Percentiles rank a stretch among this genome's conserved stretches.
Evolutionary conservation across 2,329 filamentous ascomycete species (phyloP).

Genomic region (Aspergillus aculeatinus): DNA sequence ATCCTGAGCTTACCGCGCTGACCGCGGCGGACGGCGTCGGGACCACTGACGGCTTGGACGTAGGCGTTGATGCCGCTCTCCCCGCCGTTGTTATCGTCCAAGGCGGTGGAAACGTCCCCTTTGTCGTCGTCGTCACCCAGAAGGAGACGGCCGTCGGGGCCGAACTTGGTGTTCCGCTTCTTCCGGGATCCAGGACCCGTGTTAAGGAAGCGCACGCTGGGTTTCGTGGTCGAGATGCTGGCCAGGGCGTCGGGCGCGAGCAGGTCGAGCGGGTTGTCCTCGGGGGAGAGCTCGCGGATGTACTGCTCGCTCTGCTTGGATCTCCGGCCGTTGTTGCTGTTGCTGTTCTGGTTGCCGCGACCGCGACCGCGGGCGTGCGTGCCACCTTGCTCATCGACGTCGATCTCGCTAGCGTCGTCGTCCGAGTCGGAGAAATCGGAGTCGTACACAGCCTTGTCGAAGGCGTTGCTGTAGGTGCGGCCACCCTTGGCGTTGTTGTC

Average conservation of each 20-base stretch:
- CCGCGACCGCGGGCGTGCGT: constrained; percentile 36
- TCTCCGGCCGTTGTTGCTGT: constrained; percentile 42
- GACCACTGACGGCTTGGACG: constrained; percentile 59
- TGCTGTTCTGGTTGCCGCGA: not conserved
- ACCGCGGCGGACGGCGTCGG: constrained; percentile 57
- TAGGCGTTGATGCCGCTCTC: constrained; percentile 57
- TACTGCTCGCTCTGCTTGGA: constrained; percentile 62
- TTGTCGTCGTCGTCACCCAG: constrained; percentile 40
- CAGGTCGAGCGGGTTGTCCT: constrained; percentile 91
- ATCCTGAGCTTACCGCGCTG: constrained; percentile 63
- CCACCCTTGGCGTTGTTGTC: constrained; percentile 18
- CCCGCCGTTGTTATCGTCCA: constrained; percentile 21
- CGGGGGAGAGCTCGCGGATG: constrained; percentile 77
- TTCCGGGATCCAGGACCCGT: constrained; percentile 38
- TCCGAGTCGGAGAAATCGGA: constrained; percentile 89
- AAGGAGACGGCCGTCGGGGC: constrained; percentile 46
- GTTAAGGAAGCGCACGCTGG: constrained; percentile 50
- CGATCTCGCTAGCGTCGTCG: constrained; percentile 53
- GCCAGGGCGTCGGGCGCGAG: constrained; percentile 85
- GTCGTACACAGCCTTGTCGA: constrained; percentile 58
- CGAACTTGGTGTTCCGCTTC: constrained; percentile 44
- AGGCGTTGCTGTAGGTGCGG: constrained; percentile 20
- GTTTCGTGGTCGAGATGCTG: constrained; percentile 90
- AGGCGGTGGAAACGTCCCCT: constrained; percentile 50
- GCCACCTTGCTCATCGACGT: constrained; percentile 38